Evolutionary conservation across 2,329 filamentous ascomycete species (phyloP).

Genomic region (Gnomoniopsis smithogilvyi): DNA sequence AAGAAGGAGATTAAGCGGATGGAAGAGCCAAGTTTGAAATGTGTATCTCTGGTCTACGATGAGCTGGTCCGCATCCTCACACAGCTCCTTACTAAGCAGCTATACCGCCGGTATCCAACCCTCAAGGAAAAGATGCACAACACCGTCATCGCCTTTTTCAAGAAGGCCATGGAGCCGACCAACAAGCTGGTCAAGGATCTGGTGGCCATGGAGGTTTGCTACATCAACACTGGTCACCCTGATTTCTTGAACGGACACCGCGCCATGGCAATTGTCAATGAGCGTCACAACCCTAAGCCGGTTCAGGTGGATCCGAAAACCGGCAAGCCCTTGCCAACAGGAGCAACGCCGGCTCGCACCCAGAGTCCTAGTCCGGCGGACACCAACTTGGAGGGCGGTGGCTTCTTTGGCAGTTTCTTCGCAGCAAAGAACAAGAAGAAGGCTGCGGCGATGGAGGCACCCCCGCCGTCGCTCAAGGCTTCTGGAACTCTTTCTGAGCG

Average conservation of each 20-base stretch:
- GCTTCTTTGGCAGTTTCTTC: conserved; percentile 99
- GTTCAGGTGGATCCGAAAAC: conserved; percentile 98
- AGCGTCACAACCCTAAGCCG: conserved; percentile 84
- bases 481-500: conserved; percentile 91
- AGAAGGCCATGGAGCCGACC: conserved; percentile 96
- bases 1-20: conserved; percentile 97
- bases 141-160: conserved; percentile 93
- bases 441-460: conserved; percentile 98
- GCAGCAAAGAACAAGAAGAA: conserved; percentile 99
- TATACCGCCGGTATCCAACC: conserved; percentile 89
- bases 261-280: conserved; percentile 93
- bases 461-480: conserved; percentile 88
- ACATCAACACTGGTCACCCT: conserved; percentile 97
- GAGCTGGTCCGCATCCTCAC: conserved; percentile 93
- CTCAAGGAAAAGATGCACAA: conserved; percentile 96
- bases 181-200: conserved; percentile 95
- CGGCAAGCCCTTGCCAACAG: conserved; percentile 75
- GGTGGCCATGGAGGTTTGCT: conserved; percentile 92
- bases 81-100: conserved; percentile 80
- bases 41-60: conserved; percentile 94
- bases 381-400: conserved; percentile 50
- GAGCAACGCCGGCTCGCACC: conserved; percentile 63
- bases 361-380: conserved; percentile 69
- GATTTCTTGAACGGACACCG: conserved; percentile 97
- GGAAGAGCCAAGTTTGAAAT: conserved; percentile 96